Conservation (phyloP, 805 yeast species). For the Barnettozyma siamensis region DNA sequence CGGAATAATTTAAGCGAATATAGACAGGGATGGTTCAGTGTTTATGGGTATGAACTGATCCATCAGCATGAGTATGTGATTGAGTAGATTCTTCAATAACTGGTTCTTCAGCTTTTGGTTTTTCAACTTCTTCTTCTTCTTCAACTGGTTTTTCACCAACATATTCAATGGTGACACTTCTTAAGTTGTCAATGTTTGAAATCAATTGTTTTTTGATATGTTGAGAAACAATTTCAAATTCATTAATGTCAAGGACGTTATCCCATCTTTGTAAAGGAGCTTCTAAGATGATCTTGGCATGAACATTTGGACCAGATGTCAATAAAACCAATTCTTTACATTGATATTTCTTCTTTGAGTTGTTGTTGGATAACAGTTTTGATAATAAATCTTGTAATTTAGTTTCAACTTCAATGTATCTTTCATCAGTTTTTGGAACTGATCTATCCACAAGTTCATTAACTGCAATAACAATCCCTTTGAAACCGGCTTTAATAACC, state of each 20-base stretch:
- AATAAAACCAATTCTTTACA: slow-evolving; percentile 41
- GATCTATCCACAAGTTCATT: slow-evolving; percentile 78
- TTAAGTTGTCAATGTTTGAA: slow-evolving; percentile 36
- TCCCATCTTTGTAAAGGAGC: slow-evolving; percentile 43
- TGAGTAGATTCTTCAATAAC: slow-evolving; percentile 12
- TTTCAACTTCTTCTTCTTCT: slow-evolving; percentile 18
- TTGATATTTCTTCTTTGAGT: slow-evolving; percentile 32
- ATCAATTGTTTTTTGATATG: slow-evolving; percentile 31
- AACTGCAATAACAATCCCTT: slow-evolving; percentile 63
- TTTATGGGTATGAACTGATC: slow-evolving; percentile 23
- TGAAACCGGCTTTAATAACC: slow-evolving; percentile 79
- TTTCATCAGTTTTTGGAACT: slow-evolving; percentile 42
- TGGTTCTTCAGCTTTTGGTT: slow-evolving; percentile 5
- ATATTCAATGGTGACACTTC: slow-evolving; percentile 37
- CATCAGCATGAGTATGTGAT: slow-evolving; percentile 24
- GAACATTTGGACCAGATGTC: slow-evolving; percentile 53
- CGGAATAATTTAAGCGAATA: too few relatives aligned
- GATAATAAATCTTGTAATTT: slow-evolving; percentile 31
- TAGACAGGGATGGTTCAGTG: too few relatives aligned
- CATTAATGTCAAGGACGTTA: slow-evolving; percentile 34
- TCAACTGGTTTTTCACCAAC: slow-evolving; percentile 30
- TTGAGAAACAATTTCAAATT: slow-evolving; percentile 36
- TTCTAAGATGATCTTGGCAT: slow-evolving; percentile 30
- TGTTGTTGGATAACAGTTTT: slow-evolving; percentile 36
- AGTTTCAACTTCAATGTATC: slow-evolving; percentile 38